phyloP scores from a whole-genome alignment of 208 protist genomes.

The Phytomonas sp. region DNA sequence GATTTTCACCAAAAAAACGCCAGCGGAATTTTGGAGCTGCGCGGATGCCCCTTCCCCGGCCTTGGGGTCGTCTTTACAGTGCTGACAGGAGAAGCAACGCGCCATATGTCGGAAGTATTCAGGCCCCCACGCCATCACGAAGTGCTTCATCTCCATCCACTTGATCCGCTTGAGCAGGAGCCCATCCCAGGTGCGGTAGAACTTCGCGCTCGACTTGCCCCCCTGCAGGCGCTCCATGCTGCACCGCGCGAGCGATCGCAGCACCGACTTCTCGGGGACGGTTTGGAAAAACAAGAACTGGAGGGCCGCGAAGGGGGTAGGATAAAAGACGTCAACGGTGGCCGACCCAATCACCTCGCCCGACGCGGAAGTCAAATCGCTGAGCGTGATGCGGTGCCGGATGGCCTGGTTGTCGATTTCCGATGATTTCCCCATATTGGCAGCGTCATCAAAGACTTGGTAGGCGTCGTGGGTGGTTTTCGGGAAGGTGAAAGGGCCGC shows the following conservation, averaged over 20 bases:
- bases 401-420: not conserved
- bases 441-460: not conserved
- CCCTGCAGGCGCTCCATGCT: conserved; percentile 37
- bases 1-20: conserved; percentile 15
- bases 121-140: conserved; percentile 29
- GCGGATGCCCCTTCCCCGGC: not conserved
- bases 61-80: conserved; percentile 4
- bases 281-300: conserved; percentile 39
- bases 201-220: conserved; percentile 61
- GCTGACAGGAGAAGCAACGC: conserved; percentile 12
- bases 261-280: conserved; percentile 20
- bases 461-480: not conserved
- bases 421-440: not conserved
- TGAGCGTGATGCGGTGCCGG: not conserved
- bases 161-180: conserved; percentile 75
- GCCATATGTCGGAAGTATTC: conserved; percentile 60
- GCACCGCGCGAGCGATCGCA: conserved; percentile 45
- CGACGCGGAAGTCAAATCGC: conserved; percentile 9
- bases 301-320: conserved; percentile 42
- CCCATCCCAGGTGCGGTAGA: conserved; percentile 58
- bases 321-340: conserved; percentile 59
- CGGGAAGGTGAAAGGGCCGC: not conserved
- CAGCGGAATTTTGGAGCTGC: not conserved
- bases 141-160: conserved; percentile 58
- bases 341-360: conserved; percentile 8